Conservation (phyloP, 2,329 filamentous ascomycete species). For the Aspergillus fructus region DNA sequence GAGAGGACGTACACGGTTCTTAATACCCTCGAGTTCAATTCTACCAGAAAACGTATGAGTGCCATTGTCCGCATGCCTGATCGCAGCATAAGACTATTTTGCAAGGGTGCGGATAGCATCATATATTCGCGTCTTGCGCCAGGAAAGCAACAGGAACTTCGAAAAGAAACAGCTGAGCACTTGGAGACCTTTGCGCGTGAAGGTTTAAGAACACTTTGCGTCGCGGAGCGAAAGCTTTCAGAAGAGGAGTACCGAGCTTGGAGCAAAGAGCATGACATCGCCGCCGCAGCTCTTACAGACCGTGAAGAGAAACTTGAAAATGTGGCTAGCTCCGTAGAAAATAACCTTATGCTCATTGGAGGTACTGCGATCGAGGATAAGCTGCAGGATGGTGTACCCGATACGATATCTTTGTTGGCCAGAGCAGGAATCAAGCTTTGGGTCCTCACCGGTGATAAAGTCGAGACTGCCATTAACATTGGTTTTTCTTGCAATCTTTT, state of each 20-base stretch:
- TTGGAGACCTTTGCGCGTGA: slow-evolving; percentile 96
- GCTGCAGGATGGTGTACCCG: slow-evolving; percentile 93
- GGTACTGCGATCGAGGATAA: slow-evolving; percentile 97
- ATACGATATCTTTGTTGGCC: slow-evolving; percentile 87
- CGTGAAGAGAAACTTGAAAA: slow-evolving; percentile 92
- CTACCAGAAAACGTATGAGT: slow-evolving; percentile 94
- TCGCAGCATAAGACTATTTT: slow-evolving; percentile 84
- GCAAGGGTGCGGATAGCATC: slow-evolving; percentile 95
- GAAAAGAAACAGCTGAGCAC: slow-evolving; percentile 83
- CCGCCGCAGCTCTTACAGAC: slow-evolving; percentile 77
- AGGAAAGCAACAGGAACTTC: slow-evolving; percentile 81
- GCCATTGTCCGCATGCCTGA: slow-evolving; percentile 94
- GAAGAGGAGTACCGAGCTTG: slow-evolving; percentile 83
- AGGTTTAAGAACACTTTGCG: slow-evolving; percentile 89
- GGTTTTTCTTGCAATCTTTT: slow-evolving; percentile 98
- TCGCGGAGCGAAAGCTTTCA: slow-evolving; percentile 76
- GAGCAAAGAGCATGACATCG: slow-evolving; percentile 83
- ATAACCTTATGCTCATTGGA: slow-evolving; percentile 80
- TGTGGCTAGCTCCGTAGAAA: slow-evolving; percentile 86
- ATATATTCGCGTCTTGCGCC: slow-evolving; percentile 88
- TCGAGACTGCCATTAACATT: slow-evolving; percentile 99
- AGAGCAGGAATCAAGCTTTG: slow-evolving; percentile 97
- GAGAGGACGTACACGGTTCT: slow-evolving; percentile 83
- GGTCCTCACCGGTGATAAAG: slow-evolving; percentile 97
- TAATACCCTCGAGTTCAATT: slow-evolving; percentile 97